Evolutionary conservation across 371 early-diverging fungal genomes (phyloP).

Genomic region (Smittium culicis): DNA sequence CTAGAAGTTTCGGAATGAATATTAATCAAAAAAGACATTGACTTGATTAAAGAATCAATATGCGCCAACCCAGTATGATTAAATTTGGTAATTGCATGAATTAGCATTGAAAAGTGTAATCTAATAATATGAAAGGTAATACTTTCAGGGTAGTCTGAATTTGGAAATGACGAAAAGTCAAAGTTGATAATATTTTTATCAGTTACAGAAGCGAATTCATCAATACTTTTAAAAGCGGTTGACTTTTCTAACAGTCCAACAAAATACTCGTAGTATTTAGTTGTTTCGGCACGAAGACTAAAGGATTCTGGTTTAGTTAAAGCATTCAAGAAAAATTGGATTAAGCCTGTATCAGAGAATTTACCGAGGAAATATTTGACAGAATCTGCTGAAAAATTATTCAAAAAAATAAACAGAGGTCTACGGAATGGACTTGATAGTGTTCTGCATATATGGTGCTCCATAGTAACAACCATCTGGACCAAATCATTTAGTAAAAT

Average conservation of each 20-base stretch:
- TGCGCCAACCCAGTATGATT: not conserved
- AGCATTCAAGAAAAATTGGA: slow-evolving; percentile 52
- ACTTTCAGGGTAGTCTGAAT: not conserved
- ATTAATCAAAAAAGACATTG: not conserved
- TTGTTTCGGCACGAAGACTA: slow-evolving; percentile 23
- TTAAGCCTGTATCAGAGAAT: slow-evolving; percentile 37
- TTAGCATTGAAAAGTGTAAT: not conserved
- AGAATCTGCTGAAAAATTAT: slow-evolving; percentile 70
- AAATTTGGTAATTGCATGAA: not conserved
- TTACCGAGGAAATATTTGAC: slow-evolving; percentile 71
- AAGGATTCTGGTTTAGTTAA: slow-evolving; percentile 20
- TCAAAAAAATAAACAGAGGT: slow-evolving; percentile 78
- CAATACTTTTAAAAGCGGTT: not conserved
- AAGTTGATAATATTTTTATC: not conserved
- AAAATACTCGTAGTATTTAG: slow-evolving; percentile 18
- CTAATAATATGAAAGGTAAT: not conserved
- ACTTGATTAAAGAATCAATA: not conserved
- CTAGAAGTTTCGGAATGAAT: not conserved
- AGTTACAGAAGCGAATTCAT: not conserved
- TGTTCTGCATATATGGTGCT: slow-evolving; percentile 59
- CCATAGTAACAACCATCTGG: slow-evolving; percentile 67
- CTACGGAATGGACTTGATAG: slow-evolving; percentile 83
- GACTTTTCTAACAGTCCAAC: slow-evolving; percentile 6
- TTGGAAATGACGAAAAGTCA: not conserved
- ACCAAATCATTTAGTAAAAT: slow-evolving; percentile 85